Evolutionary conservation across 805 yeast species (phyloP), one percentile per base, ranked within the genome.

Genomic region (Pichia thaimueangensis): DNA sequence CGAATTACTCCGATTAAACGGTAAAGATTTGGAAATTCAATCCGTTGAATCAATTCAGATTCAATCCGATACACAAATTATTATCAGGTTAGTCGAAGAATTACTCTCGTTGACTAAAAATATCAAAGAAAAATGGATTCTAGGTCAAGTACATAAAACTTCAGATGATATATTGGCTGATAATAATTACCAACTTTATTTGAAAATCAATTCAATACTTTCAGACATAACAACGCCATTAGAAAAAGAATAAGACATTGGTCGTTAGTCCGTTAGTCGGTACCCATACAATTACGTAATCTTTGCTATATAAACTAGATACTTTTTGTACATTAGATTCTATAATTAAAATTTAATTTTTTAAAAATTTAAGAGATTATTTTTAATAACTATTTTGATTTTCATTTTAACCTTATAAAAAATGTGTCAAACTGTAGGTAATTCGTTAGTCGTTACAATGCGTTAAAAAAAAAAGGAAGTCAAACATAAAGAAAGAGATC

Each of bases 31-130:
- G 28, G 67, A 60, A 35, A 55, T 62, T 1, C 60, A 61, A 28
- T 72, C 80, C 0, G 71, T 74, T n/a, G 81, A 76, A 48, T 68
- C 76, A 27, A 59, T 77, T 16, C 76, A 76, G 15, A 72, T 77
- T 21, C 80, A 76, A 50, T 65, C 75, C 17, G 73, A 74, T 48
- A 69, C 80, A 0, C 60, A 72, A 41, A 65, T 70, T 1, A 74
- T 76, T 3, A 67, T 76, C 9, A 59, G 79, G 41, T 59, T 75
- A 13, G 69, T 77, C 32, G 78, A 76, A 48, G 82, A 77, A 43
- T 58, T 77, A 30, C 56, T 77, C 12, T 54, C 68, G 1, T 64
- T 76, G 2, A 72, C 80, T 2, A 56, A 76, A 34, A 65, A 67
- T 1, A 56, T 77, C 35, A 71, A 72, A 49, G 82, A 76, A 54